Conservation (phyloP, 2,329 filamentous ascomycete species). For the Monosporascus ibericus region DNA sequence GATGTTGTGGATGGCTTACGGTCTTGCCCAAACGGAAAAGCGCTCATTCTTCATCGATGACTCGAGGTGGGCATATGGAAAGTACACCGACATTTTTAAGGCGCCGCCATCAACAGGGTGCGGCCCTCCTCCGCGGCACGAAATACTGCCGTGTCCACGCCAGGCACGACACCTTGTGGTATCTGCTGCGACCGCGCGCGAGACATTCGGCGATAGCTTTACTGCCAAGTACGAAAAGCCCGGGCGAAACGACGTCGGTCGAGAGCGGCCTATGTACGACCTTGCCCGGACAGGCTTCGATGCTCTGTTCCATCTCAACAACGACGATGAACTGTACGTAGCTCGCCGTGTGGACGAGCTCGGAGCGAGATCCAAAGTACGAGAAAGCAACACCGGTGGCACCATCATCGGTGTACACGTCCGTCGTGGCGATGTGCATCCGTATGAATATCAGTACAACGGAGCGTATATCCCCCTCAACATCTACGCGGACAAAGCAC, state of each 20-base stretch:
- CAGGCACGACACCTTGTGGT: slow-evolving; percentile 70
- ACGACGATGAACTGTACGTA: slow-evolving; percentile 62
- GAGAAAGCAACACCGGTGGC: slow-evolving; percentile 40
- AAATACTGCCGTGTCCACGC: slow-evolving; percentile 75
- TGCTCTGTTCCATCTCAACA: slow-evolving; percentile 63
- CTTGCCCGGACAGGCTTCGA: slow-evolving; percentile 67
- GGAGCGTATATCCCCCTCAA: slow-evolving; percentile 72
- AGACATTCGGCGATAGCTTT: slow-evolving; percentile 57
- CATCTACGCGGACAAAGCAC: slow-evolving; percentile 57
- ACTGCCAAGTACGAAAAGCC: slow-evolving; percentile 44
- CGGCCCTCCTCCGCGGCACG: slow-evolving; percentile 63
- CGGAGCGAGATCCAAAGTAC: slow-evolving; percentile 36
- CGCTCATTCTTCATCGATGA: slow-evolving; percentile 82
- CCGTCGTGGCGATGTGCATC: slow-evolving; percentile 73
- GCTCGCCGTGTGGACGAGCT: slow-evolving; percentile 52
- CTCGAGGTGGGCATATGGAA: slow-evolving; percentile 74
- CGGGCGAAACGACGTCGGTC: slow-evolving; percentile 41
- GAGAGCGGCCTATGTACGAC: slow-evolving; percentile 57
- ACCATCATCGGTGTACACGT: slow-evolving; percentile 68
- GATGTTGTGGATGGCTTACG: slow-evolving; percentile 79
- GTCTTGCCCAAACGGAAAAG: slow-evolving; percentile 66
- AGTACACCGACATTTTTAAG: slow-evolving; percentile 66
- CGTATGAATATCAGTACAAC: slow-evolving; percentile 69
- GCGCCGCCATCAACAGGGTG: slow-evolving; percentile 60
- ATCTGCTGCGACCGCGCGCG: slow-evolving; percentile 59